Percentiles rank a stretch among this genome's conserved stretches.
Conservation (phyloP, 257 asterid species). For the Parsonsia alboflavescens region DNA sequence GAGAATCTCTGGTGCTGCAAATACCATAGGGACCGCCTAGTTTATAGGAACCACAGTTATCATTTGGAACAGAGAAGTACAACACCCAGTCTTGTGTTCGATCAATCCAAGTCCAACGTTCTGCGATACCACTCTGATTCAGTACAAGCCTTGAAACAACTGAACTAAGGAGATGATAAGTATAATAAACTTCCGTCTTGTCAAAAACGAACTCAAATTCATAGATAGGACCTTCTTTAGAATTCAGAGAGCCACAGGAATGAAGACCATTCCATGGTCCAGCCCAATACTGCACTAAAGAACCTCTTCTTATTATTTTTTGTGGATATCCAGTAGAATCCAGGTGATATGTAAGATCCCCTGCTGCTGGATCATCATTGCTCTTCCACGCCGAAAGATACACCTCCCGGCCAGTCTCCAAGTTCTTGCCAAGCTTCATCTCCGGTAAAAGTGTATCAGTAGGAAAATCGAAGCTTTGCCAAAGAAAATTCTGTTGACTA, state of each 20-base stretch:
- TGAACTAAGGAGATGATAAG: constrained; percentile 10
- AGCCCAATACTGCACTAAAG: constrained; percentile 13
- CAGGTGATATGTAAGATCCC: constrained; percentile 15
- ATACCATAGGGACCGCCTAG: constrained; percentile 28
- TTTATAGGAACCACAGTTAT: constrained; percentile 23
- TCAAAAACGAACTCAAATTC: constrained; percentile 15
- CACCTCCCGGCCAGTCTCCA: constrained; percentile 22
- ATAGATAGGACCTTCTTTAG: constrained; percentile 13
- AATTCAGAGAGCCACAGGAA: constrained; percentile 27
- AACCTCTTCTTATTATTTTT: constrained; percentile 5
- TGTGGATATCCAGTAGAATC: constrained; percentile 39
- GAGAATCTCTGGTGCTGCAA: constrained; percentile 18
- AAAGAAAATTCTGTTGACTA: constrained; percentile 20
- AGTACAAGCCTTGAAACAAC: constrained; percentile 20
- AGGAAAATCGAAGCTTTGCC: constrained; percentile 59
- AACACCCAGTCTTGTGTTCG: constrained; percentile 24
- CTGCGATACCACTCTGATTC: constrained; percentile 21
- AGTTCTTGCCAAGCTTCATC: constrained; percentile 45
- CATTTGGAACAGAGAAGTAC: constrained; percentile 14
- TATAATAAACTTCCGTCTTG: constrained; percentile 20
- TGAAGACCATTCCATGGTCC: constrained; percentile 40
- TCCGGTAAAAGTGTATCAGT: constrained; percentile 43
- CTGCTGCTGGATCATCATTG: constrained; percentile 35
- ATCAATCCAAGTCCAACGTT: constrained; percentile 31
- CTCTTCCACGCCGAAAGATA: constrained; percentile 35